These are phyloP conservation scores for Rhizopogon salebrosus DNA, from an alignment of 768 basidiomycete genomes.

Conservation along the genomic window DNA sequence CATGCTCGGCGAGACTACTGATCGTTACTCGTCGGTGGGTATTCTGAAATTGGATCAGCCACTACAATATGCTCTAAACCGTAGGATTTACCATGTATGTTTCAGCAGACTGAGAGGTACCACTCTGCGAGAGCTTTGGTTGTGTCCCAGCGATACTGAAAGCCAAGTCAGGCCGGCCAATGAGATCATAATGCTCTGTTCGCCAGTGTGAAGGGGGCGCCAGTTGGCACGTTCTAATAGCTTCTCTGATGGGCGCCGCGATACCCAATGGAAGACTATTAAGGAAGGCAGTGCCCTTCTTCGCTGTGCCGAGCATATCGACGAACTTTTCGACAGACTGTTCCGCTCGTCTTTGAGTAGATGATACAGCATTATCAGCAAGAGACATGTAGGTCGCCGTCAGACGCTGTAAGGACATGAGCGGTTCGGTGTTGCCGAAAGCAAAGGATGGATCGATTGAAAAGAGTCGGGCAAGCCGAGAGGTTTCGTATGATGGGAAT, in stretches of 20 bases:
- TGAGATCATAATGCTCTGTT: conserved; percentile 28
- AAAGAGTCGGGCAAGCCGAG: conserved; percentile 44
- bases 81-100: conserved; percentile 23
- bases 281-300: conserved; percentile 43
- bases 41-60: conserved; percentile 34
- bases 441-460: conserved; percentile 50
- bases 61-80: neutral
- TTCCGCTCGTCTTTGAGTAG: conserved; percentile 62
- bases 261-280: conserved; percentile 62
- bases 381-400: conserved; percentile 54
- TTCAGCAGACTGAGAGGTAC: conserved; percentile 25
- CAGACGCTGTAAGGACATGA: conserved; percentile 48
- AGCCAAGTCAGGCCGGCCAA: conserved; percentile 27
- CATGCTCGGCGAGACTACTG: conserved; percentile 43
- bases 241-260: conserved; percentile 77
- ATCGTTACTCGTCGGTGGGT: conserved; percentile 46
- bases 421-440: conserved; percentile 59
- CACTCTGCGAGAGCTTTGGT: conserved; percentile 23
- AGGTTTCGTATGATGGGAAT: conserved; percentile 40
- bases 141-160: conserved; percentile 27
- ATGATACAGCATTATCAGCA: conserved; percentile 44
- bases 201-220: conserved; percentile 75
- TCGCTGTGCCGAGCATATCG: conserved; percentile 28
- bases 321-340: conserved; percentile 56
- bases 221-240: conserved; percentile 76